Percentiles rank a stretch among this genome's conserved stretches.
phyloP scores from a whole-genome alignment of 805 yeast species.

The Yamadazyma philogaea region DNA sequence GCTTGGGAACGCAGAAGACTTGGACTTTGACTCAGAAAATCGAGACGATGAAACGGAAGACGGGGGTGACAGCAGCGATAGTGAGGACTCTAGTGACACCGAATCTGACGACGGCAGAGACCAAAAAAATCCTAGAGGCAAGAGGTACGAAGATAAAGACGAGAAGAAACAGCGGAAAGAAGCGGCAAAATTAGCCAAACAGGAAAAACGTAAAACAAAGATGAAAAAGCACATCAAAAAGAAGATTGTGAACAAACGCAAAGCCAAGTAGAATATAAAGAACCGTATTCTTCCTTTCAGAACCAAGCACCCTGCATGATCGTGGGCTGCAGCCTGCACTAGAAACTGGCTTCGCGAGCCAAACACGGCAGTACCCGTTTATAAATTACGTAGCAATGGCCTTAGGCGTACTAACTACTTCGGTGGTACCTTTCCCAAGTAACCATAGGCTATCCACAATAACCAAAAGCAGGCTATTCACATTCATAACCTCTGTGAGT shows the following conservation, averaged over 20 bases:
- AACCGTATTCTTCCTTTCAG: background rate
- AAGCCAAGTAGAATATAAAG: conserved; percentile 20
- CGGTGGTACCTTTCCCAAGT: no score
- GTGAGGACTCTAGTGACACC: conserved; percentile 30
- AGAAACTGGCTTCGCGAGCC: no score
- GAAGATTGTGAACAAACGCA: conserved; percentile 64
- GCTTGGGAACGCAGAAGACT: conserved; percentile 31
- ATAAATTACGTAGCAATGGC: no score
- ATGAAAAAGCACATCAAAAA: conserved; percentile 35
- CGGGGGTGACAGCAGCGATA: conserved; percentile 26
- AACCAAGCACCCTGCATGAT: no score
- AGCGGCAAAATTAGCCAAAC: conserved; percentile 30
- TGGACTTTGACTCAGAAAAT: conserved; percentile 33
- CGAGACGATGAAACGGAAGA: conserved; percentile 59
- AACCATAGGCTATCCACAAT: no score
- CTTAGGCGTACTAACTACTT: no score
- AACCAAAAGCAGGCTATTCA: no score
- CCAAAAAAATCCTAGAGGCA: conserved; percentile 49
- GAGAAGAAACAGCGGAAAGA: conserved; percentile 46
- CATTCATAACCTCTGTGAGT: no score
- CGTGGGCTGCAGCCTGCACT: no score
- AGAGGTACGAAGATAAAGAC: conserved; percentile 56
- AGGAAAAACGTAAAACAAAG: conserved; percentile 35
- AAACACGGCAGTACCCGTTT: no score
- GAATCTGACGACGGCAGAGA: conserved; percentile 63